Conservation (phyloP, 805 yeast genomes). For the Grigorovia transvaalensis region DNA sequence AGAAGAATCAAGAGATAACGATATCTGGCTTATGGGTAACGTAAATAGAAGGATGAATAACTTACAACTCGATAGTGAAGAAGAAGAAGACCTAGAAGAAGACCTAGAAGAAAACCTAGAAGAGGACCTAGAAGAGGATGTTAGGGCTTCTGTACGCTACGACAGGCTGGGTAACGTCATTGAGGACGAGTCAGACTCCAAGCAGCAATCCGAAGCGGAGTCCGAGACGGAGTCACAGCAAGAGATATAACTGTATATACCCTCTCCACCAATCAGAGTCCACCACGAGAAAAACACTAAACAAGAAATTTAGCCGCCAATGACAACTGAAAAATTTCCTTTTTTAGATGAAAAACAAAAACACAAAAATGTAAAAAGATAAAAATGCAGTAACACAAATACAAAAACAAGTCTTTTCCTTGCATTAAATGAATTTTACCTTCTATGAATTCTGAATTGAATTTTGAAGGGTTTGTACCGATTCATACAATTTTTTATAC, state of each 20-base stretch:
- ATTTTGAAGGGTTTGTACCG: slow-evolving; percentile 68
- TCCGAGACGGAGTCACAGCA: no score
- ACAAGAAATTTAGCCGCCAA: no score
- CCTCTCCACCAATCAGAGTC: neutral
- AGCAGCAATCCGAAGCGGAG: slow-evolving; percentile 14
- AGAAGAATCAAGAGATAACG: slow-evolving; percentile 41
- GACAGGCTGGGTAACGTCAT: slow-evolving; percentile 18
- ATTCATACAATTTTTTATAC: slow-evolving; percentile 82
- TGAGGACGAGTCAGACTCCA: slow-evolving; percentile 13
- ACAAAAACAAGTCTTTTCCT: neutral
- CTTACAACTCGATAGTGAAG: slow-evolving; percentile 8
- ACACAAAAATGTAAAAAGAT: neutral
- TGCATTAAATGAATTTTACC: neutral
- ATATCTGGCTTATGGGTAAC: slow-evolving; percentile 72
- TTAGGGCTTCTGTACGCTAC: slow-evolving; percentile 5
- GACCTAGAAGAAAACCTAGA: slow-evolving; percentile 15
- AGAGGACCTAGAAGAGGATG: slow-evolving; percentile 10
- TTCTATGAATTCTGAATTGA: neutral
- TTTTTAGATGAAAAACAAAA: no score
- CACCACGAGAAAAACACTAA: neutral
- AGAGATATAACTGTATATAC: neutral
- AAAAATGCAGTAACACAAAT: no score
- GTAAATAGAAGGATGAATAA: slow-evolving; percentile 40
- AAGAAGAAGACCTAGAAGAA: slow-evolving; percentile 13
- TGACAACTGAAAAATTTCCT: no score